Base-by-base conservation (phyloP, 1,284 basidiomycete species). In the Peniophora sp. region DNA sequence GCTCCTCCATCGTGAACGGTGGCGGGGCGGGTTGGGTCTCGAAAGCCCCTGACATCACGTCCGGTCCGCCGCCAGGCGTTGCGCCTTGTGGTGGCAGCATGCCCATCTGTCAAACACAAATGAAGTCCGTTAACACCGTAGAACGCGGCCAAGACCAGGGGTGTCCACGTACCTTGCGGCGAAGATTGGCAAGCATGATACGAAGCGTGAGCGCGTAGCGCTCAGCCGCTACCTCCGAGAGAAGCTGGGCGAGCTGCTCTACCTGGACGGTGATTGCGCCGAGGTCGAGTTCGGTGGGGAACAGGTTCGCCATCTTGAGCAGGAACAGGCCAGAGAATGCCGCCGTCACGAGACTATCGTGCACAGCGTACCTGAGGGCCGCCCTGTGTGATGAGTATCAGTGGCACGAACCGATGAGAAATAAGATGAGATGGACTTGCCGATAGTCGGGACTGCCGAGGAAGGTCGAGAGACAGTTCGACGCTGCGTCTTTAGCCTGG, bases 261-360 rank as follows among this genome's bases (percentile, higher is more conserved):
- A 91, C 89, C 63, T 92, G 89, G 9, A 67, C 73, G 41, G 79
- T 83, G 63, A 92, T 90, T 3, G 78, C 78, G 32, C 68, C 73
- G 32, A 91, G 70, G 63, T 93, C 90, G 47, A 92, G 71, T 59
- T 92, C 89, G 10, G 79, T 68, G 0, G 88, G 88, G 72, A 92
- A 93, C 18, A 93, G 74, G 58, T 83, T 87, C 48, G 88, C 89
- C 81, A 92, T 92, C 70, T 97, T 96, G 55, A 97, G 78, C 24
- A 97, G 70, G 72, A 95, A 96, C 12, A 96, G 78, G 3, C 90
- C 92, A 6, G 92, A 92, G 66, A 97, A 97, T 1, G 92, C 88
- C 17, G 91, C 88, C 0, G 89, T 93, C 51, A 94, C 93, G 48
- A 96, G 82, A 57, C 84, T 89, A 63, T 96, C 94, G 63, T 96